Evolutionary conservation across 2,329 filamentous ascomycete species (phyloP), one percentile per base, ranked within the genome.

Genomic region (Cercospora janseana): DNA sequence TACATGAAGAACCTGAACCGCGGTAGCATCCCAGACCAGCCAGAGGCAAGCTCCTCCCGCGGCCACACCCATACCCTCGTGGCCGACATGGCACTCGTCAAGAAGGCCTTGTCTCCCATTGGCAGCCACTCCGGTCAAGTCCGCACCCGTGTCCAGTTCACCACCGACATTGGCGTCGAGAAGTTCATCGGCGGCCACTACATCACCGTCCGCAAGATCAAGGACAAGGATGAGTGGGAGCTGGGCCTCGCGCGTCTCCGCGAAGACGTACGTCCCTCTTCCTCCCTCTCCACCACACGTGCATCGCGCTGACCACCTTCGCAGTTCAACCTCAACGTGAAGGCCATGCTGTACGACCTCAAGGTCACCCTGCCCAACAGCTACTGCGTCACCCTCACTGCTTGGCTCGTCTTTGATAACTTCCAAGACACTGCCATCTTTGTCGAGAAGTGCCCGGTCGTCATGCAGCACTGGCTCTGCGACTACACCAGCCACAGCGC

Each of bases 351-450:
- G 31, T 46, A 28, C 27, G 56, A 44, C 13, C 35, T 46, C 46
- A 51, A 58, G 40, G 24, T 46, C 24, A 12, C 34, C 4, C 9
- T 12, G 21, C 46, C 32, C 21, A 37, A 34, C 20, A 21, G 47
- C 27, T 23, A 12, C 15, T 21, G 37, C 29, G 43, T 26, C 16
- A 32, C 37, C 26, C 20, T 55, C 35, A 52, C 31, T 4, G 20
- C 61, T 15, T 58, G 48, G 49, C 37, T 71, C 35, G 63, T 62
- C 44, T 73, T 72, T 55, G 70, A 75, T 46, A 63, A 68, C 46
- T 53, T 73, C n/a, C 54, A 57, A 15, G 63, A 69, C 16, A 65
- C 70, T n/a, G 52, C 13, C 9, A 12, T 12, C 23, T 16, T 27
- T 15, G 13, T 20, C 31, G 32, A 23, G 13, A 9, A 21, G 18